Base-by-base conservation (phyloP, 345 rosid genomes). In the Atalantia buxifolia region DNA sequence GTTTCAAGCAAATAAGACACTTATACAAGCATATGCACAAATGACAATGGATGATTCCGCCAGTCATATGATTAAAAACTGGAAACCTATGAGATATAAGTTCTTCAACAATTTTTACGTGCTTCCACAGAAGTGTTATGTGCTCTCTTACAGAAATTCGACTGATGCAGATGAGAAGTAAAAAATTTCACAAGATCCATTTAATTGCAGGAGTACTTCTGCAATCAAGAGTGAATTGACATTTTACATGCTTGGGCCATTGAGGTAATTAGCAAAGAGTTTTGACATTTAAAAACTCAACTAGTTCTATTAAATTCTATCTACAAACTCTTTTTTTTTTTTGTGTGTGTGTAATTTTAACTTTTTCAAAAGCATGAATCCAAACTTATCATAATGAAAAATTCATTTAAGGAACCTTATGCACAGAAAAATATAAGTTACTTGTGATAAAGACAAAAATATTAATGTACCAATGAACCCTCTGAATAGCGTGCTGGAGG, bases 401-500 rank as follows among this genome's bases (percentile, higher is more conserved):
- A 10, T 25, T 31, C 48, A 30, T n/a, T 74, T 5, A 30, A 0
- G 31, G 53, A 35, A 53, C 24, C 72, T 27, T 57, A 38, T 57
- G 31, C 30, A 40, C 27, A 40, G 55, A 76, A 57, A 50, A 27
- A 27, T 79, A 36, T 33, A 24, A 82, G 80, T 76, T 40, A 74
- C 68, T 83, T 74, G 22, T 63, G 69, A 60, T 74, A 50, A 74
- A 77, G 64, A 74, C 80, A 80, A 74, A 65, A 59, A 45, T 12
- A 78, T 72, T 42, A 75, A 56, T 45, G 71, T 91, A 96, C 99
- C 94, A 96, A 83, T 83, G 99, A 89, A 76, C 89, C 98, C 85
- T 96, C 99, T 9, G 93, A 89, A 86, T 90, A 96, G 87, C 95
- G 98, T 53, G 93, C 75, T 74, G 97, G 90, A 81, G 90, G 95